These are phyloP conservation scores for Balansia obtecta DNA, from an alignment of 2,329 filamentous ascomycete genomes.

Conservation along the genomic window DNA sequence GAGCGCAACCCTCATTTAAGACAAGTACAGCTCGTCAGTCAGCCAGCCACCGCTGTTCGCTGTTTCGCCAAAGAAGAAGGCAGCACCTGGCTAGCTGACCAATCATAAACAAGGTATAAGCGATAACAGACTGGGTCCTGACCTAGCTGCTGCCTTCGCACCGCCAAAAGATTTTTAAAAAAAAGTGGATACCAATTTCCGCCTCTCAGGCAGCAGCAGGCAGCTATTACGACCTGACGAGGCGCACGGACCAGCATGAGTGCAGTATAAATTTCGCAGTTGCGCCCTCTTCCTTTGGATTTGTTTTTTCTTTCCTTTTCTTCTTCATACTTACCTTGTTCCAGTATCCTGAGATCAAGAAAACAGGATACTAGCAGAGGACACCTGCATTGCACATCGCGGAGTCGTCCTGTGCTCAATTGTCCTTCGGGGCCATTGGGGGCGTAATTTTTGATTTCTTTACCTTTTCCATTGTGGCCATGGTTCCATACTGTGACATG, in stretches of 20 bases:
- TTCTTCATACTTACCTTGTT: constrained; percentile 42
- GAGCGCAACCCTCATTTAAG: neutral
- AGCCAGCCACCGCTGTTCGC: too few relatives aligned
- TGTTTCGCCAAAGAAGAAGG: neutral
- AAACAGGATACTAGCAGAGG: constrained; percentile 26
- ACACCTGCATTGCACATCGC: constrained; percentile 42
- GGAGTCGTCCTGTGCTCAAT: constrained; percentile 34
- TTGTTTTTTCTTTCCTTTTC: constrained; percentile 14
- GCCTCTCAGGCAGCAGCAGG: constrained; percentile 6
- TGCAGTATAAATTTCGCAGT: constrained; percentile 10
- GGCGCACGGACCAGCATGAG: constrained; percentile 13
- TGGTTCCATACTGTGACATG: constrained; percentile 25
- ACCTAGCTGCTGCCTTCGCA: too few relatives aligned
- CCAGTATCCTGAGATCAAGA: constrained; percentile 30
- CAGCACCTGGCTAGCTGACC: too few relatives aligned
- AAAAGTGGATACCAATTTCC: constrained; percentile 2
- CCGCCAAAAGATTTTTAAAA: too few relatives aligned
- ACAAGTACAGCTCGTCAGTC: neutral
- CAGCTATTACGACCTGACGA: neutral
- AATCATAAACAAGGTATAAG: too few relatives aligned
- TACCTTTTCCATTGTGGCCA: constrained; percentile 31
- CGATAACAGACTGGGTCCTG: too few relatives aligned
- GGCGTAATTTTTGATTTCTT: constrained; percentile 35
- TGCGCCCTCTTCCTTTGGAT: constrained; percentile 1
- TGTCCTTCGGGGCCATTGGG: constrained; percentile 40